A percentile compares a stretch with the other conserved stretches of the same genome.
These are phyloP conservation scores for Silene vulgaris DNA, from an alignment of 179 eudicot genomes.

Conservation along the genomic window DNA sequence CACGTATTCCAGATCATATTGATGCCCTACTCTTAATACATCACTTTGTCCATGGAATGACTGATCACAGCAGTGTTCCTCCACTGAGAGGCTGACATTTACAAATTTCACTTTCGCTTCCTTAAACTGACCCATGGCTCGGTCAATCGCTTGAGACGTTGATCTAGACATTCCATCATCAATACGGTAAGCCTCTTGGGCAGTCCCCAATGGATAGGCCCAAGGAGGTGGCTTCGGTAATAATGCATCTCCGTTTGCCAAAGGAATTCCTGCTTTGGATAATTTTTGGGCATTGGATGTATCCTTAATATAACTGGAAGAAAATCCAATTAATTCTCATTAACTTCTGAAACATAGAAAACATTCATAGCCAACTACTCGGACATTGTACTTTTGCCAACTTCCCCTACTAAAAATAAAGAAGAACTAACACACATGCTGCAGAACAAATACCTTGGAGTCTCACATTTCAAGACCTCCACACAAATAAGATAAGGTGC, in stretches of 20 bases:
- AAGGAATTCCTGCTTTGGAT: slow-evolving; percentile 86
- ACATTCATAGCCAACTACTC: neutral
- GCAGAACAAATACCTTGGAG: slow-evolving; percentile 47
- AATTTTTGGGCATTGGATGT: slow-evolving; percentile 58
- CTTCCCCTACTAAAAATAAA: neutral
- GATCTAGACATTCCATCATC: slow-evolving; percentile 92
- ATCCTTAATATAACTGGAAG: slow-evolving; percentile 62
- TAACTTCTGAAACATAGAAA: slow-evolving; percentile 9
- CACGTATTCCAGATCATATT: slow-evolving; percentile 58
- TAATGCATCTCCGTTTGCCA: slow-evolving; percentile 92
- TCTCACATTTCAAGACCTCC: slow-evolving; percentile 83
- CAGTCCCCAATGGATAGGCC: slow-evolving; percentile 82
- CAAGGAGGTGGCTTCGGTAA: slow-evolving; percentile 96
- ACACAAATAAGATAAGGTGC: slow-evolving; percentile 93
- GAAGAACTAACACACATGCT: neutral
- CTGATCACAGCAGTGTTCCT: slow-evolving; percentile 43
- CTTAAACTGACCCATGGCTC: slow-evolving; percentile 85
- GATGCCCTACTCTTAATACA: slow-evolving; percentile 34
- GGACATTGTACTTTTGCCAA: neutral
- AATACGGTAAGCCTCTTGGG: slow-evolving; percentile 57
- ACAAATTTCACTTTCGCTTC: slow-evolving; percentile 90
- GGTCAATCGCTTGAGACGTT: slow-evolving; percentile 91
- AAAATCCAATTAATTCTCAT: slow-evolving; percentile 13
- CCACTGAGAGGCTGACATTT: slow-evolving; percentile 61
- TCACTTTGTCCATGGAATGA: slow-evolving; percentile 37